These are phyloP conservation scores for Magnolia changhungtana DNA, from an alignment of 164 flowering plant genomes.

Conservation along the genomic window DNA sequence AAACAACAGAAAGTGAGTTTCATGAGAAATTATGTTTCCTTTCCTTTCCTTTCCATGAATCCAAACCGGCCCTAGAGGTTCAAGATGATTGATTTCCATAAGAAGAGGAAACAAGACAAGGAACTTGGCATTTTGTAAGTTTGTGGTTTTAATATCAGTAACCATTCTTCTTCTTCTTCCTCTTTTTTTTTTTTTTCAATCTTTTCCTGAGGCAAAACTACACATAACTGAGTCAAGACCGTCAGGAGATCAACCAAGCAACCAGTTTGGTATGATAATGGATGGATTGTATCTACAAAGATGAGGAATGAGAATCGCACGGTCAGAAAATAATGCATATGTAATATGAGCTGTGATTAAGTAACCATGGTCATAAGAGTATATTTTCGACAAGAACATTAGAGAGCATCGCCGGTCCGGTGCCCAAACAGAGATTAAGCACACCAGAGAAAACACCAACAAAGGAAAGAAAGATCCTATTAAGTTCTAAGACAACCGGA, in stretches of 20 bases:
- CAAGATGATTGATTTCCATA: neutral
- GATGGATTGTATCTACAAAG: neutral
- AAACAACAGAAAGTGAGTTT: no score
- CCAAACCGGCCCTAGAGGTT: neutral
- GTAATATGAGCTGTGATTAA: neutral
- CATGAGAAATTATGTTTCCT: no score
- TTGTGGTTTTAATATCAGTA: neutral
- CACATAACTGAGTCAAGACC: no score
- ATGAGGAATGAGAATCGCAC: neutral
- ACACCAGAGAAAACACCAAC: no score
- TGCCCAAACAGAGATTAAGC: neutral
- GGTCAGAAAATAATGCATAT: neutral
- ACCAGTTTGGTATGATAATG: neutral
- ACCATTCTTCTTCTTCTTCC: neutral
- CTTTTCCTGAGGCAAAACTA: neutral
- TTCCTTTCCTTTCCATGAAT: no score
- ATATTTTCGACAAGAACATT: neutral
- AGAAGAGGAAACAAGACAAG: neutral
- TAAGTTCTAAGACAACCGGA: neutral
- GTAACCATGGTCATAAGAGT: neutral
- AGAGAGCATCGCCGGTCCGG: neutral
- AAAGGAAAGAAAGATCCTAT: neutral
- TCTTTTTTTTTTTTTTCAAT: neutral
- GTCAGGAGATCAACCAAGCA: neutral
- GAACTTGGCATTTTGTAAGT: neutral